Percentiles rank a stretch among this genome's conserved stretches.
Conservation (phyloP, 768 basidiomycete genomes). For the Butyriboletus loyo region DNA sequence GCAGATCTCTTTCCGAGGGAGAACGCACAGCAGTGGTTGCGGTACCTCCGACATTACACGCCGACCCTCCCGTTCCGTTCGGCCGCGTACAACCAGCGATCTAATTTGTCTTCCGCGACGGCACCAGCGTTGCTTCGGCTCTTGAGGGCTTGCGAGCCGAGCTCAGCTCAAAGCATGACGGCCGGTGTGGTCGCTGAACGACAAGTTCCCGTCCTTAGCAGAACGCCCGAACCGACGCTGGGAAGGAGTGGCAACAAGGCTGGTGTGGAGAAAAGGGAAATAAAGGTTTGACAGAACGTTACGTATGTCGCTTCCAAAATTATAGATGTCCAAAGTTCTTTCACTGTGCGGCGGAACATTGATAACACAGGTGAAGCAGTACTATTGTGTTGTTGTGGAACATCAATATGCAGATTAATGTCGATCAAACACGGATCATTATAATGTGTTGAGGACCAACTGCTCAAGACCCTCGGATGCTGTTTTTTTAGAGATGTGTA, state of each 20-base stretch:
- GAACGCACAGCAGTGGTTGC: slow-evolving; percentile 89
- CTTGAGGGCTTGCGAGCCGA: slow-evolving; percentile 79
- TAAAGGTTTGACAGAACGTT: too few relatives aligned
- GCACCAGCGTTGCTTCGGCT: slow-evolving; percentile 76
- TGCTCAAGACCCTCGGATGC: neutral
- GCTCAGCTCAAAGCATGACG: slow-evolving; percentile 62
- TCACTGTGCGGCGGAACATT: too few relatives aligned
- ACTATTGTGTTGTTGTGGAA: too few relatives aligned
- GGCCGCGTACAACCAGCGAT: slow-evolving; percentile 70
- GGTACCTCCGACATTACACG: slow-evolving; percentile 86
- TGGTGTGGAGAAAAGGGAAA: too few relatives aligned
- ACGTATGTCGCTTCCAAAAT: too few relatives aligned
- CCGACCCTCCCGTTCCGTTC: slow-evolving; percentile 92
- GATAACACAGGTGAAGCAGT: too few relatives aligned
- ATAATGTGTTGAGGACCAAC: neutral
- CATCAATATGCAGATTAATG: neutral
- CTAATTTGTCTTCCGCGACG: slow-evolving; percentile 75
- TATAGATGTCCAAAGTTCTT: too few relatives aligned
- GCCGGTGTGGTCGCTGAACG: slow-evolving; percentile 92
- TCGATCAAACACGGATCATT: neutral
- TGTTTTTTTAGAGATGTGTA: neutral
- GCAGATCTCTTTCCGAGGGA: slow-evolving; percentile 84
- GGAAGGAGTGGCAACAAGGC: too few relatives aligned
- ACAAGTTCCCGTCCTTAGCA: too few relatives aligned
- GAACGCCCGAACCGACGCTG: too few relatives aligned